A percentile compares a stretch with the other conserved stretches of the same genome.
These are phyloP conservation scores for Parietichytrium sp. DNA, from an alignment of 108 stramenopile species.

Conservation along the genomic window DNA sequence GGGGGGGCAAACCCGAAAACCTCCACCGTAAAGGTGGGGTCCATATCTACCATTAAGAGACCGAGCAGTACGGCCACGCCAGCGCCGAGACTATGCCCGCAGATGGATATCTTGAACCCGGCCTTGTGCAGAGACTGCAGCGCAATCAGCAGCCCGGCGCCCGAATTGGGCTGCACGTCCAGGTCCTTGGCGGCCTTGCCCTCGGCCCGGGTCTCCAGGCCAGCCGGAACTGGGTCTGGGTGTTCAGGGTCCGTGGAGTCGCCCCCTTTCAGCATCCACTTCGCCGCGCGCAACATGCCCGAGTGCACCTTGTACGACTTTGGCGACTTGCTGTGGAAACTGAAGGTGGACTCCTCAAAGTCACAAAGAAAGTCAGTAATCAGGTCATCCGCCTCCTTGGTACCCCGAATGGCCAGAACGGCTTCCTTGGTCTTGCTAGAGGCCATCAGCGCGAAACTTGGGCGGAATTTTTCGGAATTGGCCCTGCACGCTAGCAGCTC, in stretches of 20 bases:
- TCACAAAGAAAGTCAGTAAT: not conserved
- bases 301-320: not conserved
- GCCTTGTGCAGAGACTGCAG: slow-evolving; percentile 62
- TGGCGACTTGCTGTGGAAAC: not conserved
- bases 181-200: too few relatives aligned
- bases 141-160: slow-evolving; percentile 26
- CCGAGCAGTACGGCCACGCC: slow-evolving; percentile 79
- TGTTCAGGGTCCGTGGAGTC: not conserved
- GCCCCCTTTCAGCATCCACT: slow-evolving; percentile 39
- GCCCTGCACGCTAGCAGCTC: not conserved
- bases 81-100: slow-evolving; percentile 81
- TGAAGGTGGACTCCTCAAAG: slow-evolving; percentile 18
- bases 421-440: not conserved
- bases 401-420: slow-evolving; percentile 12
- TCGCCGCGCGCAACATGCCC: slow-evolving; percentile 17
- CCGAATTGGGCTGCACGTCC: not conserved
- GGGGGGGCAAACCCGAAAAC: slow-evolving; percentile 86
- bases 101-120: slow-evolving; percentile 75
- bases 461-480: not conserved
- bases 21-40: slow-evolving; percentile 47
- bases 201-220: too few relatives aligned
- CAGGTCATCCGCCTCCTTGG: not conserved
- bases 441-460: not conserved
- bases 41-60: slow-evolving; percentile 59
- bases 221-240: too few relatives aligned